phyloP scores from a whole-genome alignment of 73 alveolate genomes.

The Effrenium voratum region DNA sequence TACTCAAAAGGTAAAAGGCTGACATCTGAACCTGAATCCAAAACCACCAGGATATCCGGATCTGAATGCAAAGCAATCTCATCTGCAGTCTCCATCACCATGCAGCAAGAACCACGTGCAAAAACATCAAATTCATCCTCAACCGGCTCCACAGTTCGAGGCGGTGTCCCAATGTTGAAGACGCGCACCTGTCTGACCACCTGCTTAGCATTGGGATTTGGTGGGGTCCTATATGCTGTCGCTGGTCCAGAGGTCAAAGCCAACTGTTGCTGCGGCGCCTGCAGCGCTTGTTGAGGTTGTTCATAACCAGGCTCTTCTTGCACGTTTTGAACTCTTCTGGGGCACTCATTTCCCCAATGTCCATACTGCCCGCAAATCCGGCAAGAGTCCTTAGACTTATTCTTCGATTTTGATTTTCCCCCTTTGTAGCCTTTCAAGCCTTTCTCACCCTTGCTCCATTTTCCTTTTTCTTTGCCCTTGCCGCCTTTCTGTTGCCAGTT shows the following conservation, averaged over 20 bases:
- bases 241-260: too few species aligned
- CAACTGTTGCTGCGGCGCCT: too few species aligned
- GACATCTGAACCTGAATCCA: conserved; percentile 7
- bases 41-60: background rate
- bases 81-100: background rate
- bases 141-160: too few species aligned
- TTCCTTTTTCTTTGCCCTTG: background rate
- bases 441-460: background rate
- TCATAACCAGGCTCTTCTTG: too few species aligned
- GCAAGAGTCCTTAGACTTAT: background rate
- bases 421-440: background rate
- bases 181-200: too few species aligned
- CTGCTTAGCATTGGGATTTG: too few species aligned
- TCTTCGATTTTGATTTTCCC: background rate
- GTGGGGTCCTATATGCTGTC: too few species aligned
- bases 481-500: background rate
- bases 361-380: background rate
- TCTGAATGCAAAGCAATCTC: background rate
- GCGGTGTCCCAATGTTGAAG: too few species aligned
- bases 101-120: background rate
- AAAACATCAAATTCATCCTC: background rate
- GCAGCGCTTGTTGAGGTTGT: background rate
- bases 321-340: background rate
- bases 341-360: conserved; percentile 22
- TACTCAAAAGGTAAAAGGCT: background rate